These are phyloP conservation scores for Rubia balearica DNA, from an alignment of 305 asterid species.

Conservation along the genomic window DNA sequence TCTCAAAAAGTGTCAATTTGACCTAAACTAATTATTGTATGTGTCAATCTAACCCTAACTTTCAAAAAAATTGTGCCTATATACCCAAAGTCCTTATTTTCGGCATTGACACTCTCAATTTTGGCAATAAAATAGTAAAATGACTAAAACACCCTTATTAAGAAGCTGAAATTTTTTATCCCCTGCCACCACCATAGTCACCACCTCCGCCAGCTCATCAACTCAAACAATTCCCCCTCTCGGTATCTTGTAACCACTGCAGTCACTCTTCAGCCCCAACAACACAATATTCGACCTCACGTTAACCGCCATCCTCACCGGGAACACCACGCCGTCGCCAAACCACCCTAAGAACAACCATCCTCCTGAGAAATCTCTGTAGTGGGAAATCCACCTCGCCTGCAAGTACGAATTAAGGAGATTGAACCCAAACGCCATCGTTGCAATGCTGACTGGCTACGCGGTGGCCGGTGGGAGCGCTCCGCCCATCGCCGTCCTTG, in stretches of 20 bases:
- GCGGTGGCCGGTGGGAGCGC: conserved; percentile 1
- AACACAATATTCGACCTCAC: conserved; percentile 48
- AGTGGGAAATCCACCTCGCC: conserved; percentile 26
- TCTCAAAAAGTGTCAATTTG: too few relatives aligned
- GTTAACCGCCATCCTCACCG: conserved; percentile 50
- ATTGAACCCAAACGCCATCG: conserved; percentile 39
- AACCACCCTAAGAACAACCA: conserved; percentile 47
- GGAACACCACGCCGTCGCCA: conserved; percentile 33
- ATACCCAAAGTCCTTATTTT: too few relatives aligned
- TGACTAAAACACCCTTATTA: too few relatives aligned
- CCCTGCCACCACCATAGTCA: too few relatives aligned
- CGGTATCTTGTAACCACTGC: conserved; percentile 57
- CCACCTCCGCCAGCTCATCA: conserved; percentile 37
- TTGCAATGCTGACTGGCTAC: conserved; percentile 47
- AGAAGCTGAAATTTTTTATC: too few relatives aligned
- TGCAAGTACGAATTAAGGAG: too few relatives aligned
- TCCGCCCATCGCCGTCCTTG: conserved; percentile 10
- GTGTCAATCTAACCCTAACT: too few relatives aligned
- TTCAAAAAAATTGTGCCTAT: too few relatives aligned
- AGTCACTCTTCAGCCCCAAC: conserved; percentile 45
- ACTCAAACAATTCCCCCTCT: conserved; percentile 64
- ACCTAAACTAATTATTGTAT: too few relatives aligned
- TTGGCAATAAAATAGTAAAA: too few relatives aligned
- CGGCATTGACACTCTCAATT: too few relatives aligned
- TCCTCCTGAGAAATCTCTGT: conserved; percentile 33